Conservation (phyloP, 176 grass and related monocot species). For the Miscanthus lutarioriparius region DNA sequence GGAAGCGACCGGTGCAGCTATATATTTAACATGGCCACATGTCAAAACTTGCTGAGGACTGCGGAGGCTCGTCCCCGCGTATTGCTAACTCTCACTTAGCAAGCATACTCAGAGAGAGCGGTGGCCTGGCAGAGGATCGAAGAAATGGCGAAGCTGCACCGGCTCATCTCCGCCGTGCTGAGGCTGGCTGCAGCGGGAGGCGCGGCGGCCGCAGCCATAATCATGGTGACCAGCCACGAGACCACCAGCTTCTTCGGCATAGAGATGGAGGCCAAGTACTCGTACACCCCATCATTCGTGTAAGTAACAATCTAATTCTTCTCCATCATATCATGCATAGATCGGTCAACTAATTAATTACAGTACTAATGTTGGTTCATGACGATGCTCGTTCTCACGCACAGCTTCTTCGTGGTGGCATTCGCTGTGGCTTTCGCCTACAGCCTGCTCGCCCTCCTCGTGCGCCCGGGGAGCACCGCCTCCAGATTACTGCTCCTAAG, state of each 20-base stretch:
- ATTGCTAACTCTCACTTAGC: too few species aligned
- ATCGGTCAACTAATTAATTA: background rate
- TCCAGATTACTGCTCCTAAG: slow-evolving; percentile 55
- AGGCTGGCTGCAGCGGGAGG: slow-evolving; percentile 59
- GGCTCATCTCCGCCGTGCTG: slow-evolving; percentile 42
- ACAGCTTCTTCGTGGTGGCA: slow-evolving; percentile 81
- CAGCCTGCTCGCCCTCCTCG: slow-evolving; percentile 53
- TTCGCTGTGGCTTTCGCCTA: slow-evolving; percentile 58
- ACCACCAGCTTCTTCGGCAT: slow-evolving; percentile 71
- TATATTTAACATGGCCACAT: background rate
- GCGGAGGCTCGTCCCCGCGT: background rate
- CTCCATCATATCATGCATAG: background rate
- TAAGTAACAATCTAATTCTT: slow-evolving; percentile 20
- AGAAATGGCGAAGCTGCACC: slow-evolving; percentile 57
- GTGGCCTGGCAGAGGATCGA: background rate
- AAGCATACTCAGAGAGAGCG: background rate
- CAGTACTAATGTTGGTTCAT: background rate
- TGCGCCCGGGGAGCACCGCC: slow-evolving; percentile 49
- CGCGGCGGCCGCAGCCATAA: slow-evolving; percentile 46
- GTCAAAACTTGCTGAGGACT: background rate
- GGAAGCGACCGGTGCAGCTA: background rate
- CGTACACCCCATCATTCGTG: slow-evolving; percentile 72
- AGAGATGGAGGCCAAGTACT: slow-evolving; percentile 84
- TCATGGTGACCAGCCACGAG: slow-evolving; percentile 89
- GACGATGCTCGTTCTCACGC: background rate